Conservation (phyloP, 2,329 filamentous ascomycete genomes). For the Talaromyces verruculosus region DNA sequence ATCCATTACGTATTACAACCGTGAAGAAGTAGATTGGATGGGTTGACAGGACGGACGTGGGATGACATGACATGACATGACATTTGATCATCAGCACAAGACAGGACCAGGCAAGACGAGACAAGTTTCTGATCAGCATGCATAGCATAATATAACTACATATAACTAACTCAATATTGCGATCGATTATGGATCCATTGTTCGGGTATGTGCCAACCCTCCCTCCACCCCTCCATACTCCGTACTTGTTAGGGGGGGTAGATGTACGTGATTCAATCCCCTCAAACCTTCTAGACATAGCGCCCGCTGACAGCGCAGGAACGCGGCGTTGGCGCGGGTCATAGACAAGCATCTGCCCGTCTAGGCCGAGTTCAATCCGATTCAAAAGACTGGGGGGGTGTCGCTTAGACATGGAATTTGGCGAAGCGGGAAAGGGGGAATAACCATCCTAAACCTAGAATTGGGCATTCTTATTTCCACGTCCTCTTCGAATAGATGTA, state of each 20-base stretch:
- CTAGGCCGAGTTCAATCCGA: neutral
- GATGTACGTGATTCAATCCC: neutral
- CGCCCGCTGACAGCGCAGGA: slow-evolving; percentile 19
- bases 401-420: neutral
- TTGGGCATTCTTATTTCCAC: neutral
- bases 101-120: neutral
- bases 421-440: neutral
- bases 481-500: neutral
- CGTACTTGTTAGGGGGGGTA: neutral
- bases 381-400: neutral
- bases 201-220: neutral
- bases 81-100: neutral
- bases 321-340: slow-evolving; percentile 3
- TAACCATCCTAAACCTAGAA: neutral
- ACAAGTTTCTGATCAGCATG: slow-evolving; percentile 1
- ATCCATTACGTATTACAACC: neutral
- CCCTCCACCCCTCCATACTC: neutral
- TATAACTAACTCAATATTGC: neutral
- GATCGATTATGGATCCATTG: neutral
- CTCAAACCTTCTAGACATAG: slow-evolving; percentile 1
- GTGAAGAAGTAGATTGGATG: neutral
- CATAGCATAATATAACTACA: neutral
- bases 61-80: neutral
- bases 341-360: neutral
- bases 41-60: neutral